Base-by-base conservation (phyloP, 768 basidiomycete species). In the Mycena haematopus region DNA sequence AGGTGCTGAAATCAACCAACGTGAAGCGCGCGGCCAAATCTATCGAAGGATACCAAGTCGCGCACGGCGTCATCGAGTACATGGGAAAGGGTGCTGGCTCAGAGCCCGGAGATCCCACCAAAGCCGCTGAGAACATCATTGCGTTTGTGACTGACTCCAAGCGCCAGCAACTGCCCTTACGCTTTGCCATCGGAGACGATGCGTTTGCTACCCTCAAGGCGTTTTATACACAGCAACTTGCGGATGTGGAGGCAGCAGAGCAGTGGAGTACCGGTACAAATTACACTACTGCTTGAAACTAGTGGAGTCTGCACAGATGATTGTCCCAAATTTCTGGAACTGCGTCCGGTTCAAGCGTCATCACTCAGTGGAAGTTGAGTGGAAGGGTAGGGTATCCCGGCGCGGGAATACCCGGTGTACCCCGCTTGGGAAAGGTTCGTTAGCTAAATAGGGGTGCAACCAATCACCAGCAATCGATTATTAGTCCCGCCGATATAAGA, bases 401-500 rank as follows among this genome's bases (percentile, higher is more conserved):
- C n/a, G n/a, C 29, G 6, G 29, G 29, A 31, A 31, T 31, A 31
- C 29, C 29, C 29, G 29, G 29, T 31, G 4, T 31, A 31, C 29
- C 29, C 29, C n/a, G n/a, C n/a, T n/a, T n/a, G n/a, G n/a, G n/a
- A n/a, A n/a, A n/a, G n/a, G n/a, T 55, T 44, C 42, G 45, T 55
- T 42, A 25, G 9, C 46, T 22, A 29, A 19, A 51, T 15, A 36
- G 29, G 56, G 24, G 24, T 31, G 0, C 46, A 55, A 38, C 60
- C 53, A 61, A 56, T 55, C 35, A 31, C 9, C 13, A 1, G 24
- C 53, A 15, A 60, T 60, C 63, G 63, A 65, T 65, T 65, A 60
- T 53, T 47, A 54, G 47, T 47, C 8, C 63, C 58, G 52, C 7
- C n/a, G 10, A 8, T 49, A 55, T 40, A 59, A 53, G n/a, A 35